Conservation (phyloP, 2,329 filamentous ascomycete genomes). For the Mycosphaerella arachidis region DNA sequence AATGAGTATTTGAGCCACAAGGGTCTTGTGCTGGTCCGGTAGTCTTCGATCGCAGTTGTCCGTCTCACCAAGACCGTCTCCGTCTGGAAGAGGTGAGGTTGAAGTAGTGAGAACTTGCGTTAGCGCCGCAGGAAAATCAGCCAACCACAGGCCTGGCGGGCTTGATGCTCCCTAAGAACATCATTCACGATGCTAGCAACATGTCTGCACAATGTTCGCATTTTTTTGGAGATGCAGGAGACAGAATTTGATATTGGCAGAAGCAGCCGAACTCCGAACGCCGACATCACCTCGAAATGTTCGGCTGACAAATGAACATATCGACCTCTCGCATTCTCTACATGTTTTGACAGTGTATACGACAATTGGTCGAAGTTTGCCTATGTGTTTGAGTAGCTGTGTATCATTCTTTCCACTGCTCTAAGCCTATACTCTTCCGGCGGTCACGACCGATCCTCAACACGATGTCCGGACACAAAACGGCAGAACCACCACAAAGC, state of each 20-base stretch:
- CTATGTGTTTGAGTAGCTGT: not conserved
- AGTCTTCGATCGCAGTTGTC: too few species aligned
- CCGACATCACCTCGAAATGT: not conserved
- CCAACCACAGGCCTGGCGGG: too few species aligned
- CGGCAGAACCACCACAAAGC: constrained; percentile 5
- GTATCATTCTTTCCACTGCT: not conserved
- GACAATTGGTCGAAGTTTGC: not conserved
- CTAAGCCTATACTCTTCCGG: not conserved
- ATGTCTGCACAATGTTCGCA: too few species aligned
- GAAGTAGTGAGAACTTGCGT: too few species aligned
- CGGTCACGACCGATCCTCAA: not conserved
- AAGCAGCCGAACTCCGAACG: not conserved
- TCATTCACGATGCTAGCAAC: too few species aligned
- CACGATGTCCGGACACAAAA: not conserved
- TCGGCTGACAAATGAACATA: not conserved
- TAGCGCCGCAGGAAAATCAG: too few species aligned
- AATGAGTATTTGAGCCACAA: too few species aligned
- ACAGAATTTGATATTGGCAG: not conserved
- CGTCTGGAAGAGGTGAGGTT: too few species aligned
- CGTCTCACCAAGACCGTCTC: too few species aligned
- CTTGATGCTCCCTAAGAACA: too few species aligned
- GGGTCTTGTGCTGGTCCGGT: too few species aligned
- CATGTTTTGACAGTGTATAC: not conserved
- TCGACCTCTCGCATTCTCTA: not conserved
- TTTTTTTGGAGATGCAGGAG: not conserved